Evolutionary conservation across 129 eudicot species (phyloP), one percentile per base, ranked within the genome.

Genomic region (Lactuca sativa): DNA sequence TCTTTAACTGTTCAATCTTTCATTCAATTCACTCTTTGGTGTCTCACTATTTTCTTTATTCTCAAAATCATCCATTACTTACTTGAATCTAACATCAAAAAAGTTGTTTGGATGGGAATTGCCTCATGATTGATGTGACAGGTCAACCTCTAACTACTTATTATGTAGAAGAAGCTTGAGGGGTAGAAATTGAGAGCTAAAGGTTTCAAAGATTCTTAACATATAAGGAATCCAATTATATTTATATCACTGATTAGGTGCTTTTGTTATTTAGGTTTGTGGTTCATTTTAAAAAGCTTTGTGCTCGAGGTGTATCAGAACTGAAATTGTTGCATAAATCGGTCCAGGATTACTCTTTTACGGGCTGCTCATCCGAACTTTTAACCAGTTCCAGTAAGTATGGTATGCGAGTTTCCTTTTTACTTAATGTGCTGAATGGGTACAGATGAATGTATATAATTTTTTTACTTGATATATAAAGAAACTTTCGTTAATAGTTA

Each of bases 301-400:
- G 67, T 40, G 69, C 73, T 66, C 64, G 69, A 51, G 82, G 70
- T 49, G 41, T 66, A 6, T 78, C 80, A 2, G 88, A 86, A 74
- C 78, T 67, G 59, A 78, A 81, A 69, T 30, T 78, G 57, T 56
- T 84, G 56, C 73, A 63, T 21, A 86, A 80, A 67, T 21, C 81
- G 6, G 84, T 63, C 63, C 82, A 71, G 5, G 86, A 83, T 38
- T 81, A 55, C 78, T 73, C 88, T 53, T 76, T 72, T 52, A 56
- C 86, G 3, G 64, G 81, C 60, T 82, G 80, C 72, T 83, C 88
- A 6, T 66, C 92, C 8, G 88, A 74, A 15, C 82, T 86, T 53
- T 52, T 86, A 76, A 84, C 79, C 18, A 86, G 49, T 75, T 86
- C 86, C 75, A 83, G 92, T 86, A 83, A 61, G 92, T 80, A 7